Conservation (phyloP, 2,329 filamentous ascomycete species). For the Fusarium guadeloupense region DNA sequence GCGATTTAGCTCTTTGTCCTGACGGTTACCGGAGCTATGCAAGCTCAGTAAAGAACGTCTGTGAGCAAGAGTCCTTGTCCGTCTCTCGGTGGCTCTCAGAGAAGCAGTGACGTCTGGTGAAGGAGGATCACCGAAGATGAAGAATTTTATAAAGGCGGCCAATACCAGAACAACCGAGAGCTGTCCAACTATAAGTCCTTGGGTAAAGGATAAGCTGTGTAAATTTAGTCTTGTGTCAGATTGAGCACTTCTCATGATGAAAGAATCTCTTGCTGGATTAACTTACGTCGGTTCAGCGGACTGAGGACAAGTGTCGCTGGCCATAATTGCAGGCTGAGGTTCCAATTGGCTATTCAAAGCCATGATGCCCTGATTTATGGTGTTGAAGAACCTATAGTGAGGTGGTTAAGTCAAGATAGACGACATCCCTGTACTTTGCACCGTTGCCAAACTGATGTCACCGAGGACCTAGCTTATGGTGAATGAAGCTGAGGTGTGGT, state of each 20-base stretch:
- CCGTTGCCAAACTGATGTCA: constrained; percentile 28
- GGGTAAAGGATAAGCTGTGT: constrained; percentile 83
- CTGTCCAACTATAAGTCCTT: constrained; percentile 92
- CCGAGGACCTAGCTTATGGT: constrained; percentile 5
- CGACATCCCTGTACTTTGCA: constrained; percentile 8
- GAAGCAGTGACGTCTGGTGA: constrained; percentile 83
- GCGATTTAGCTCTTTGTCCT: constrained; percentile 61
- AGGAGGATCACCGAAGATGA: constrained; percentile 96
- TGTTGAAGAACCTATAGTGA: not conserved
- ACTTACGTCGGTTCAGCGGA: constrained; percentile 55
- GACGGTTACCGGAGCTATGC: constrained; percentile 55
- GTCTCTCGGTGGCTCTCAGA: constrained; percentile 76
- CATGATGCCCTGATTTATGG: not conserved
- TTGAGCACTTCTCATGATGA: constrained; percentile 4
- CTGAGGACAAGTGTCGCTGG: constrained; percentile 53
- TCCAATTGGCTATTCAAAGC: not conserved
- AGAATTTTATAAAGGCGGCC: constrained; percentile 98
- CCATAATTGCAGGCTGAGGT: constrained; percentile 45
- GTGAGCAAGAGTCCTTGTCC: constrained; percentile 78
- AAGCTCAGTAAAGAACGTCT: constrained; percentile 76
- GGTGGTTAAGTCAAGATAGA: not conserved
- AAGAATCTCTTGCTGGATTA: constrained; percentile 9
- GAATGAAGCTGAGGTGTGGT: constrained; percentile 5
- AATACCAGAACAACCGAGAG: constrained; percentile 90
- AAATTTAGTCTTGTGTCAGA: not conserved